These are phyloP conservation scores for Fistulifera solaris DNA, from an alignment of 108 stramenopile genomes.

Conservation along the genomic window DNA sequence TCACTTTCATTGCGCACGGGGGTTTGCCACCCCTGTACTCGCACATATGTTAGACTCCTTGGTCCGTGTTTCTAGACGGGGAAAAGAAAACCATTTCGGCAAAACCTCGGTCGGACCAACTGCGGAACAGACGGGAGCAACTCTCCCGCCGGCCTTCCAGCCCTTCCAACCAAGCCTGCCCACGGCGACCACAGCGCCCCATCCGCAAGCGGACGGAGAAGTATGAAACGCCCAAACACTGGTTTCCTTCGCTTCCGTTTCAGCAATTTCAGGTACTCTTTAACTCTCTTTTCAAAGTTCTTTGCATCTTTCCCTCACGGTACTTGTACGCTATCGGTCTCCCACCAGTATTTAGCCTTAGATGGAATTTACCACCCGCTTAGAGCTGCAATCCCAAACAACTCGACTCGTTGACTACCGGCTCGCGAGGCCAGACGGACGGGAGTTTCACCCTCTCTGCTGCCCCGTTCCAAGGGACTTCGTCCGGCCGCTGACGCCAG, in stretches of 20 bases:
- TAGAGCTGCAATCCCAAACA: slow-evolving; percentile 95
- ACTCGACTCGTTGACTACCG: slow-evolving; percentile 81
- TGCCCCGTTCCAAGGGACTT: slow-evolving; percentile 90
- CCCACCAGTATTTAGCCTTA: slow-evolving; percentile 91
- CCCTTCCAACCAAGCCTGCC: slow-evolving; percentile 38
- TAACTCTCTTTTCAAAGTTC: slow-evolving; percentile 98
- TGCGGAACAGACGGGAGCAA: slow-evolving; percentile 15
- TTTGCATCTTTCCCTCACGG: slow-evolving; percentile 93
- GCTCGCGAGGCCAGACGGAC: slow-evolving; percentile 67
- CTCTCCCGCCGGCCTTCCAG: slow-evolving; percentile 9
- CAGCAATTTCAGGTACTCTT: slow-evolving; percentile 97
- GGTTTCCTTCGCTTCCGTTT: slow-evolving; percentile 93
- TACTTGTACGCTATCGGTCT: slow-evolving; percentile 95
- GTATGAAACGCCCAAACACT: slow-evolving; percentile 59
- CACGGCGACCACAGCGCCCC: slow-evolving; percentile 54
- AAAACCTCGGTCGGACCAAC: slow-evolving; percentile 42
- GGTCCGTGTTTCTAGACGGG: slow-evolving; percentile 24
- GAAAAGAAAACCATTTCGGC: slow-evolving; percentile 41
- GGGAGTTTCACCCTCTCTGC: slow-evolving; percentile 92
- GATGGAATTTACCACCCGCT: slow-evolving; percentile 95
- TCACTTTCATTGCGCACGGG: slow-evolving; percentile 88
- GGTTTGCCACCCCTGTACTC: slow-evolving; percentile 89
- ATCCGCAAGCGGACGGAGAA: slow-evolving; percentile 42
- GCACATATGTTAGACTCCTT: slow-evolving; percentile 25
- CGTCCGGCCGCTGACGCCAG: slow-evolving; percentile 47